These are phyloP conservation scores for Pythium scleroteichum DNA, from an alignment of 352 stramenopile genomes.

Conservation along the genomic window DNA sequence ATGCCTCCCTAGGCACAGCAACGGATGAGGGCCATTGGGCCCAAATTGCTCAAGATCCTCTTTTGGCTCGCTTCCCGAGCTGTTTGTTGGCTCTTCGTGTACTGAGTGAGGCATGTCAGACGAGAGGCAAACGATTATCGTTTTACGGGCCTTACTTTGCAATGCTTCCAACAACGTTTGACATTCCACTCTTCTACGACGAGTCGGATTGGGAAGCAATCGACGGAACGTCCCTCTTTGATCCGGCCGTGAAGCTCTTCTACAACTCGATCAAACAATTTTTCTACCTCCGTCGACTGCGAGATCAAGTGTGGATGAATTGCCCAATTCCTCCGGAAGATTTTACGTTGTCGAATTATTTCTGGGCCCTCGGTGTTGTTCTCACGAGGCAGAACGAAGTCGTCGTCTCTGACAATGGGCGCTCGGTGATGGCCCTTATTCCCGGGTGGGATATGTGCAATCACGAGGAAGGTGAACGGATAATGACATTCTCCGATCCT, in stretches of 20 bases:
- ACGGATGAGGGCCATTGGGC: conserved; percentile 25
- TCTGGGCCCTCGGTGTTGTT: conserved; percentile 56
- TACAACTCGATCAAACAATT: conserved; percentile 71
- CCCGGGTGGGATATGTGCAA: conserved; percentile 71
- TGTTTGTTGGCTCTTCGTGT: conserved; percentile 44
- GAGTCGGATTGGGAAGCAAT: conserved; percentile 44
- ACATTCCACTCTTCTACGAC: conserved; percentile 54
- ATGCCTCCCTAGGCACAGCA: conserved; percentile 23
- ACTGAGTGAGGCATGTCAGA: conserved; percentile 33
- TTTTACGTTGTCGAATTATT: conserved; percentile 58
- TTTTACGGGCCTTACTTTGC: conserved; percentile 49
- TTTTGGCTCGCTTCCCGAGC: conserved; percentile 44
- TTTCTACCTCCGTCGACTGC: conserved; percentile 41
- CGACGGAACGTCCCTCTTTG: conserved; percentile 38
- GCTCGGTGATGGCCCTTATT: conserved; percentile 48
- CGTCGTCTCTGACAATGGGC: conserved; percentile 21
- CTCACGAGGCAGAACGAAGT: conserved; percentile 68
- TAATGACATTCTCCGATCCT: conserved; percentile 49
- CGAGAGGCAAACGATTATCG: conserved; percentile 16
- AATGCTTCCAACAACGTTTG: conserved; percentile 43
- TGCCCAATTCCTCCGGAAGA: conserved; percentile 30
- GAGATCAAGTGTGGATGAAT: conserved; percentile 26
- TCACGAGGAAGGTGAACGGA: conserved; percentile 41
- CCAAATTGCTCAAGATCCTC: conserved; percentile 33
- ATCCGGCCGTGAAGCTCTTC: conserved; percentile 42